Conservation (phyloP, 1,139 yeast genomes). For the Taphrina deformans region DNA sequence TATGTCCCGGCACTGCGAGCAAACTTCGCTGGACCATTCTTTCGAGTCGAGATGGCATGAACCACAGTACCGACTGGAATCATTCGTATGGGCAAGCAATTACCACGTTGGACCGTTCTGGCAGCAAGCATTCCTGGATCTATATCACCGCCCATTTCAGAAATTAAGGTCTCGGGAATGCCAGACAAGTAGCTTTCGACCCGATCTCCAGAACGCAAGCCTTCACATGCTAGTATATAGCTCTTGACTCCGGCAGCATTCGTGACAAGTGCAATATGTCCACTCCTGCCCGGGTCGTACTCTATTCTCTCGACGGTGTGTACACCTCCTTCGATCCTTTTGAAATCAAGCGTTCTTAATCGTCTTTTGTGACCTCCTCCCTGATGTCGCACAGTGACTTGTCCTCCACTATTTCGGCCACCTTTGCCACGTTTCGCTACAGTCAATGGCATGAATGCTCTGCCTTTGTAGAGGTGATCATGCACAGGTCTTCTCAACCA, state of each 20-base stretch:
- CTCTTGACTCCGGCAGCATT: conserved; percentile 66
- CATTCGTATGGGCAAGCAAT: conserved; percentile 88
- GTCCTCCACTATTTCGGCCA: conserved; percentile 89
- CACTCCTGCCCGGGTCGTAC: conserved; percentile 92
- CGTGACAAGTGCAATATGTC: conserved; percentile 84
- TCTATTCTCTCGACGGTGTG: conserved; percentile 86
- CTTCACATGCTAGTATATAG: conserved; percentile 88
- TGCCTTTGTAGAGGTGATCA: conserved; percentile 81
- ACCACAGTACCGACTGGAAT: conserved; percentile 89
- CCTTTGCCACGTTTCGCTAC: conserved; percentile 69
- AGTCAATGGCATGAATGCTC: conserved; percentile 76
- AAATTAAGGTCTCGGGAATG: conserved; percentile 71
- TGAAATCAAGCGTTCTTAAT: conserved; percentile 76
- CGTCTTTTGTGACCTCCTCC: conserved; percentile 97
- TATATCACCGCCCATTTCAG: conserved; percentile 77
- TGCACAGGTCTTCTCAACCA: conserved; percentile 88
- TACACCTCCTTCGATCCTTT: conserved; percentile 65
- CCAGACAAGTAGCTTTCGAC: conserved; percentile 89
- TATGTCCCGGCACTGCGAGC: conserved; percentile 94
- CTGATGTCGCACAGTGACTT: conserved; percentile 86
- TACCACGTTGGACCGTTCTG: conserved; percentile 87
- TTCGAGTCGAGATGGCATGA: conserved; percentile 79
- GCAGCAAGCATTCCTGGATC: conserved; percentile 91
- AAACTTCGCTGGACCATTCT: conserved; percentile 81
- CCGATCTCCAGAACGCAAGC: conserved; percentile 85